phyloP scores from a whole-genome alignment of 169 alveolate genomes.

The Theileria luwenshuni region DNA sequence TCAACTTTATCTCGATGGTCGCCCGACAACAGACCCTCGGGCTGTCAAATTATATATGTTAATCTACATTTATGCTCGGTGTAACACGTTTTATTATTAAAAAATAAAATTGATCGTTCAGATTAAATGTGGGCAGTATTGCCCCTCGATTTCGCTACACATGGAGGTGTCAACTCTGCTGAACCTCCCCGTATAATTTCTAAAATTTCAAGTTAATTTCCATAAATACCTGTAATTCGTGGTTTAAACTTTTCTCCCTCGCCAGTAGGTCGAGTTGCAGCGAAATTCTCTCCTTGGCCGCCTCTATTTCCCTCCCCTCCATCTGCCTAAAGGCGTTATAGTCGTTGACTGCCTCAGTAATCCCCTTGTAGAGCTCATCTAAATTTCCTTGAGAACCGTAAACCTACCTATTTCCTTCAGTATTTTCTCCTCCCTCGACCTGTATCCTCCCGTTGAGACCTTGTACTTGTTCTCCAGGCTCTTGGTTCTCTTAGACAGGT shows the following conservation, averaged over 20 bases:
- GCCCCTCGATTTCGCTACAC: neutral
- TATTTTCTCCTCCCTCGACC: slow-evolving; percentile 28
- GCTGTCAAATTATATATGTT: neutral
- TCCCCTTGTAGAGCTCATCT: slow-evolving; percentile 47
- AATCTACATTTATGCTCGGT: neutral
- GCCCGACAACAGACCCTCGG: slow-evolving; percentile 23
- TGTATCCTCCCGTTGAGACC: slow-evolving; percentile 62
- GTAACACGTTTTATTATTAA: no score
- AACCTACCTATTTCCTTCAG: slow-evolving; percentile 51
- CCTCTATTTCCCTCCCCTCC: slow-evolving; percentile 26
- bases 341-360: slow-evolving; percentile 23
- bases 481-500: slow-evolving; percentile 40
- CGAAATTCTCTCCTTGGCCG: slow-evolving; percentile 42
- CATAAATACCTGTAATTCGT: slow-evolving; percentile 37
- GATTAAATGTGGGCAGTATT: neutral
- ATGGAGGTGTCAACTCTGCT: neutral
- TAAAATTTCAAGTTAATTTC: neutral
- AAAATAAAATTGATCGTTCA: neutral
- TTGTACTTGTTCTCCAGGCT: slow-evolving; percentile 54
- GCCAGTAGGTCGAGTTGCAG: slow-evolving; percentile 32
- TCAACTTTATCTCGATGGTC: neutral
- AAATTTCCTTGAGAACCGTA: neutral
- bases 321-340: slow-evolving; percentile 19
- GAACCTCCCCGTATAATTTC: slow-evolving; percentile 8
- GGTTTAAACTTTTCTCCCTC: slow-evolving; percentile 42